phyloP scores from a whole-genome alignment of 2,329 filamentous ascomycete species.

The Bipolaris oryzae region DNA sequence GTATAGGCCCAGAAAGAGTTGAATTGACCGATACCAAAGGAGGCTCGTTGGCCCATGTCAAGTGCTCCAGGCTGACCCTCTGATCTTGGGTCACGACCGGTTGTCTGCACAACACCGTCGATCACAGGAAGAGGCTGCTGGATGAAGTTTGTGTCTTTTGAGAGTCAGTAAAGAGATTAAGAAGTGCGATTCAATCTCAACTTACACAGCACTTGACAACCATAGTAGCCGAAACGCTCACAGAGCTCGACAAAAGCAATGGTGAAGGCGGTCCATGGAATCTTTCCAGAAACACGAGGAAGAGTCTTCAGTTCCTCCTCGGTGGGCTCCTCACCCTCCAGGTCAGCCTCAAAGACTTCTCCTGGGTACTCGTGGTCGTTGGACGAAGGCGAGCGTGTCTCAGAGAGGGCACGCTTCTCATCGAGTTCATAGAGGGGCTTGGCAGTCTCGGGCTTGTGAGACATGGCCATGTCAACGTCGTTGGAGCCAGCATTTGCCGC shows the following conservation, averaged over 20 bases:
- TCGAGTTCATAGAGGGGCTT: slow-evolving; percentile 40
- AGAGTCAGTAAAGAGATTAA: slow-evolving; percentile 7
- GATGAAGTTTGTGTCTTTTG: slow-evolving; percentile 49
- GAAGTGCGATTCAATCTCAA: not conserved
- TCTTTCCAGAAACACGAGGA: slow-evolving; percentile 67
- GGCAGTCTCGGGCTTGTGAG: slow-evolving; percentile 41
- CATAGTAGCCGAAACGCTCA: slow-evolving; percentile 81
- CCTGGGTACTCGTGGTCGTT: slow-evolving; percentile 21
- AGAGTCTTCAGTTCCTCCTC: slow-evolving; percentile 67
- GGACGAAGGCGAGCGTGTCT: slow-evolving; percentile 23
- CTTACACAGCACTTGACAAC: slow-evolving; percentile 69
- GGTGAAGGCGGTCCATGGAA: slow-evolving; percentile 70
- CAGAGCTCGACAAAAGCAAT: slow-evolving; percentile 76
- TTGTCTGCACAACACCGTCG: slow-evolving; percentile 41
- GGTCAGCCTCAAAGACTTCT: slow-evolving; percentile 43
- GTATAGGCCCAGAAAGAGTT: slow-evolving; percentile 51
- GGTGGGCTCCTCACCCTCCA: slow-evolving; percentile 57
- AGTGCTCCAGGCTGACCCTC: slow-evolving; percentile 46
- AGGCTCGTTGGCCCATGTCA: slow-evolving; percentile 46
- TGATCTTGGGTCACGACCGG: slow-evolving; percentile 35
- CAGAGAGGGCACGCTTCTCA: slow-evolving; percentile 40
- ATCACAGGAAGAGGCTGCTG: slow-evolving; percentile 46
- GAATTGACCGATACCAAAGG: slow-evolving; percentile 46
- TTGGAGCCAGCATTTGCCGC: slow-evolving; percentile 41
- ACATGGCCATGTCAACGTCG: slow-evolving; percentile 43